phyloP scores from a whole-genome alignment of 371 early-diverging fungal species.

The Circinella minor region DNA sequence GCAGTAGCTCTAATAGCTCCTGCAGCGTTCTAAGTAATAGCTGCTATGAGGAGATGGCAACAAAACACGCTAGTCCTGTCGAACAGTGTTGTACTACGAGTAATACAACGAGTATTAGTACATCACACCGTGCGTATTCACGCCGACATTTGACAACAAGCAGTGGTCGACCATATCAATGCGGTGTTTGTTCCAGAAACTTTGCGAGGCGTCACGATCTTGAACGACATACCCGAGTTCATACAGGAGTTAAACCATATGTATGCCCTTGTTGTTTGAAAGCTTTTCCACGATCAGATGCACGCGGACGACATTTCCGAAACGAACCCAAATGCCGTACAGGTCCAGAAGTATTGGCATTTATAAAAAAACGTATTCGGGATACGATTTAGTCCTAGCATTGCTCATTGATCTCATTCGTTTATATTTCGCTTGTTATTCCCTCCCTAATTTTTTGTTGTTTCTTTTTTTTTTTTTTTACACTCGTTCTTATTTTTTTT shows the following conservation, averaged over 20 bases:
- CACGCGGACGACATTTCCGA: conserved; percentile 54
- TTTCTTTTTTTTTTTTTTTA: not conserved
- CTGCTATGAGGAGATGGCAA: not conserved
- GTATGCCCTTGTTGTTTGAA: conserved; percentile 53
- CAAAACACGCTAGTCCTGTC: not conserved
- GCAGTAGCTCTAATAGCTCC: not conserved
- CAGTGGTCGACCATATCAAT: conserved; percentile 15
- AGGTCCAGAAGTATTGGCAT: conserved; percentile 27
- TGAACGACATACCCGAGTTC: conserved; percentile 60
- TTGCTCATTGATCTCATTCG: not conserved
- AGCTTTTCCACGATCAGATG: conserved; percentile 62
- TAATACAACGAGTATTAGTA: not conserved
- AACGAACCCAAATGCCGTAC: conserved; percentile 41
- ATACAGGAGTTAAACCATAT: conserved; percentile 60
- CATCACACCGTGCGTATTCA: not conserved
- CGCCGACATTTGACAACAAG: not conserved
- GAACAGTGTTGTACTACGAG: too few species aligned
- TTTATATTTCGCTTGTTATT: not conserved
- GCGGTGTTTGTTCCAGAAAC: conserved; percentile 22
- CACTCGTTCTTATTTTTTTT: not conserved
- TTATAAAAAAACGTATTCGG: conserved; percentile 21
- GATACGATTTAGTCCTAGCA: conserved; percentile 13
- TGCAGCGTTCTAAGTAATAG: not conserved
- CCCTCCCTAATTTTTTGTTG: not conserved
- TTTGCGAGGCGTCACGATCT: conserved; percentile 63